Percentiles rank a stretch among this genome's conserved stretches.
These are phyloP conservation scores for Penicillium canescens DNA, from an alignment of 495 filamentous ascomycete species.

Conservation along the genomic window DNA sequence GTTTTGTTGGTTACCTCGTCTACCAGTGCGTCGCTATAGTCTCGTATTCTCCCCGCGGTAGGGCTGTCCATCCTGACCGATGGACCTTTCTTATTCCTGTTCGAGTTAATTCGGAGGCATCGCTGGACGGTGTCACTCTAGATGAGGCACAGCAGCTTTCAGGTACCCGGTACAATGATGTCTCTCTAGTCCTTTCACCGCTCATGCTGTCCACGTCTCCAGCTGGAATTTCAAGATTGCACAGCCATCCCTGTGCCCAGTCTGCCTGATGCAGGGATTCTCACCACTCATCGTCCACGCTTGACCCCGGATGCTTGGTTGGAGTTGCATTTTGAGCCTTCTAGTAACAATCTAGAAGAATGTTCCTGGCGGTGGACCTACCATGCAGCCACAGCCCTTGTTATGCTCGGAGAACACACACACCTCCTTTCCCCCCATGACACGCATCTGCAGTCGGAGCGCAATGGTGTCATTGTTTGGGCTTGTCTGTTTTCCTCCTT, in stretches of 20 bases:
- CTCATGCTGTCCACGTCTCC: constrained; percentile 21
- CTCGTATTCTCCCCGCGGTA: constrained; percentile 2
- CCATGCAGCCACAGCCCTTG: constrained; percentile 14
- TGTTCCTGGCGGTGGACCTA: constrained; percentile 31
- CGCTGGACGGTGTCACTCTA: constrained; percentile 2
- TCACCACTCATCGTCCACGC: constrained; percentile 15
- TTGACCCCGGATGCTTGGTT: constrained; percentile 26
- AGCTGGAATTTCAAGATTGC: constrained; percentile 23
- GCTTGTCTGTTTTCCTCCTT: background rate
- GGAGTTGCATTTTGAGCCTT: constrained; percentile 22
- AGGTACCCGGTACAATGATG: constrained; percentile 13
- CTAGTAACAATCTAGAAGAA: constrained; percentile 36
- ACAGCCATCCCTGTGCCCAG: constrained; percentile 19
- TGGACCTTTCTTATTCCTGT: constrained; percentile 12
- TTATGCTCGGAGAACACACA: background rate
- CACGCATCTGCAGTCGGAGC: background rate
- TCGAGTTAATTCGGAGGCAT: constrained; percentile 6
- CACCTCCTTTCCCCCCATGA: constrained; percentile 1
- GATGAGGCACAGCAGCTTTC: constrained; percentile 8
- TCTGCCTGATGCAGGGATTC: constrained; percentile 13
- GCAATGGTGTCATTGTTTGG: background rate
- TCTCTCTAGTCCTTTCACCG: constrained; percentile 14
- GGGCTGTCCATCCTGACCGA: constrained; percentile 11
- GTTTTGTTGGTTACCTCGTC: no score
- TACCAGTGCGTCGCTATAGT: constrained; percentile 4